Evolutionary conservation across 192 early-diverging fungal genomes (phyloP).

Genomic region (Allomyces macrogynus): DNA sequence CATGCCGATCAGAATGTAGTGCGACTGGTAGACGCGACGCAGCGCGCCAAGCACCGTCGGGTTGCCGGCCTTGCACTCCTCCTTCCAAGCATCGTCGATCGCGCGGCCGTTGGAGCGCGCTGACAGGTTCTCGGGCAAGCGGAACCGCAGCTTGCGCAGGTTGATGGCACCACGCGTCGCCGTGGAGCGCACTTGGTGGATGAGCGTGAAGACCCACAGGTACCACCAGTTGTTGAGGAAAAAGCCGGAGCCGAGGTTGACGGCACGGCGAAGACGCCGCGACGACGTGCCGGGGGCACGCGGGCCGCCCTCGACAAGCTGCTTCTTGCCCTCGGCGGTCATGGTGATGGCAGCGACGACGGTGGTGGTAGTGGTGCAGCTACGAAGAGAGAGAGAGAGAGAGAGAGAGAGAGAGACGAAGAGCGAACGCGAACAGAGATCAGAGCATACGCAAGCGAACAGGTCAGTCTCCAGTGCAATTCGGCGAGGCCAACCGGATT

Average conservation of each 20-base stretch:
- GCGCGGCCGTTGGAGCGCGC: background rate
- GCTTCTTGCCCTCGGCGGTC: too few species aligned
- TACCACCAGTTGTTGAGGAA: background rate
- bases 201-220: background rate
- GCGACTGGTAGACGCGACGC: slow-evolving; percentile 27
- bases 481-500: too few species aligned
- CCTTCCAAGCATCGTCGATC: background rate
- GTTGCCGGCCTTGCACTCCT: background rate
- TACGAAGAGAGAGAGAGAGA: too few species aligned
- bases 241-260: background rate
- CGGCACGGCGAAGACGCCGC: background rate
- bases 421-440: too few species aligned
- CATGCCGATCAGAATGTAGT: slow-evolving; percentile 29
- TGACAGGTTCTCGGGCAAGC: background rate
- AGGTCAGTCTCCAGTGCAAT: too few species aligned
- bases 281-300: too few species aligned
- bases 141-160: background rate
- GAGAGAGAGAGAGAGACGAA: too few species aligned
- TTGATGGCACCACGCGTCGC: too few species aligned
- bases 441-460: too few species aligned
- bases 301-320: too few species aligned
- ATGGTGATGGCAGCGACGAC: too few species aligned
- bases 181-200: background rate
- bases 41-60: slow-evolving; percentile 15
- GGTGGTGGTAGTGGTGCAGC: too few species aligned